phyloP scores from a whole-genome alignment of 805 yeast species.

The Candida sonorensis region DNA sequence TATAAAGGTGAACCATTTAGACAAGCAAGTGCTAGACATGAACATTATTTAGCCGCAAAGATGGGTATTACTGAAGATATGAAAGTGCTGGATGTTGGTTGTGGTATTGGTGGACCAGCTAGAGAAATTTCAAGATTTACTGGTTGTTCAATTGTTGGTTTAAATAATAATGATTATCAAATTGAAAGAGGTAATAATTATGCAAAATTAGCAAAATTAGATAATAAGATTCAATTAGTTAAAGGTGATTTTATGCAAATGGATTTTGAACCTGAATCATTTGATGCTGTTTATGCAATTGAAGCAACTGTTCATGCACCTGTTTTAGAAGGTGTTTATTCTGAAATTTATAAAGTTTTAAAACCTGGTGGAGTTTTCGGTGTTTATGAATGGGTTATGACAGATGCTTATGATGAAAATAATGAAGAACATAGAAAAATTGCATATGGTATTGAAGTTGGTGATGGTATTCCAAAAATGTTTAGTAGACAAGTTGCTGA shows the following conservation, averaged over 20 bases:
- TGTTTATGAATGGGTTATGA: constrained; percentile 99
- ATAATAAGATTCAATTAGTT: constrained; percentile 72
- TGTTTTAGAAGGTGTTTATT: constrained; percentile 87
- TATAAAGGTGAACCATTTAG: constrained; percentile 88
- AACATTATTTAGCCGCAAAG: constrained; percentile 85
- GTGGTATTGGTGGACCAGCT: constrained; percentile 99
- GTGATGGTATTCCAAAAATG: constrained; percentile 99
- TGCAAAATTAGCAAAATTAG: constrained; percentile 59
- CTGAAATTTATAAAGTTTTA: constrained; percentile 88
- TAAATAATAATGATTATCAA: constrained; percentile 96
- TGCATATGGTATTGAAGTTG: constrained; percentile 95
- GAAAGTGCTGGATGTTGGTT: constrained; percentile 95
- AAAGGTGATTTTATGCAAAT: constrained; percentile 99
- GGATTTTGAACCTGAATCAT: constrained; percentile 86
- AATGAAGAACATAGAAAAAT: constrained; percentile 88
- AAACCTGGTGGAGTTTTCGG: constrained; percentile 98
- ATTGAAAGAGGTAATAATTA: constrained; percentile 84
- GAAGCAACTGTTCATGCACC: constrained; percentile 99
- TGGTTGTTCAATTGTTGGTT: constrained; percentile 77
- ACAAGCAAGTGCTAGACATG: constrained; percentile 96
- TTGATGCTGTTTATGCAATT: constrained; percentile 96
- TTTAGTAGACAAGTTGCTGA: constrained; percentile 78
- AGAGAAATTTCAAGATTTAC: constrained; percentile 93
- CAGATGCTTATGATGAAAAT: constrained; percentile 81
- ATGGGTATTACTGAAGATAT: constrained; percentile 73